Evolutionary conservation across 2,329 filamentous ascomycete genomes (phyloP).

Genomic region (Pyrenochaeta sp.): DNA sequence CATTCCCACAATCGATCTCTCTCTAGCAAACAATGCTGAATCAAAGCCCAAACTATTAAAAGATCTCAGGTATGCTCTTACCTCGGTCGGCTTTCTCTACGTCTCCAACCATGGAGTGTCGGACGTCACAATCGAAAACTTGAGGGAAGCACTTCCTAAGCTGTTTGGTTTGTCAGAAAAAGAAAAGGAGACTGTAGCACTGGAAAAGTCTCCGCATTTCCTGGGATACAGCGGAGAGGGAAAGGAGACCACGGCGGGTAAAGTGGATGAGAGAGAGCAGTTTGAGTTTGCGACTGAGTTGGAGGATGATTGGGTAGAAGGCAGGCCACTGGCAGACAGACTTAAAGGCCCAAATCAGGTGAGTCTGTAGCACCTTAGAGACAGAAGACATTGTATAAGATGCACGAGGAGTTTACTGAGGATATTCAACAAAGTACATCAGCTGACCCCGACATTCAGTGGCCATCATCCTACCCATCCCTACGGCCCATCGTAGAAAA

Average conservation of each 20-base stretch:
- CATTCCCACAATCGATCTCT: slow-evolving; percentile 60
- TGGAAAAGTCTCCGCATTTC: slow-evolving; percentile 65
- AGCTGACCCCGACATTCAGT: slow-evolving; percentile 2
- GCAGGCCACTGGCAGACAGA: slow-evolving; percentile 5
- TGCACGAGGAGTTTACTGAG: background rate
- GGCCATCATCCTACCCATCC: slow-evolving; percentile 4
- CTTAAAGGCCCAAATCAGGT: slow-evolving; percentile 11
- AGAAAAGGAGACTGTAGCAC: slow-evolving; percentile 6
- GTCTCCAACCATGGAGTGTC: slow-evolving; percentile 10
- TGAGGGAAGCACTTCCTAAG: slow-evolving; percentile 45
- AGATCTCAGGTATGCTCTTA: slow-evolving; percentile 53
- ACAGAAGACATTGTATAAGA: background rate
- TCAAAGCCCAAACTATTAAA: slow-evolving; percentile 49
- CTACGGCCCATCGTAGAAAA: slow-evolving; percentile 8
- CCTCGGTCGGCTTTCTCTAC: slow-evolving; percentile 12
- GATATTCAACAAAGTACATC: too few species aligned
- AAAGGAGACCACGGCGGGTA: slow-evolving; percentile 63
- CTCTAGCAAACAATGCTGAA: slow-evolving; percentile 46
- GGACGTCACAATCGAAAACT: slow-evolving; percentile 1
- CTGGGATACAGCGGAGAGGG: slow-evolving; percentile 65
- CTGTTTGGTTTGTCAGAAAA: slow-evolving; percentile 51
- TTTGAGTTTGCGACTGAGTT: slow-evolving; percentile 67
- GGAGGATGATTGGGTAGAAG: slow-evolving; percentile 5
- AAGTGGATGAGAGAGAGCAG: slow-evolving; percentile 62
- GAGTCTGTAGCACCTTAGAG: background rate